These are phyloP conservation scores for Kuraishia capsulata DNA, from an alignment of 805 yeast genomes.

Conservation along the genomic window DNA sequence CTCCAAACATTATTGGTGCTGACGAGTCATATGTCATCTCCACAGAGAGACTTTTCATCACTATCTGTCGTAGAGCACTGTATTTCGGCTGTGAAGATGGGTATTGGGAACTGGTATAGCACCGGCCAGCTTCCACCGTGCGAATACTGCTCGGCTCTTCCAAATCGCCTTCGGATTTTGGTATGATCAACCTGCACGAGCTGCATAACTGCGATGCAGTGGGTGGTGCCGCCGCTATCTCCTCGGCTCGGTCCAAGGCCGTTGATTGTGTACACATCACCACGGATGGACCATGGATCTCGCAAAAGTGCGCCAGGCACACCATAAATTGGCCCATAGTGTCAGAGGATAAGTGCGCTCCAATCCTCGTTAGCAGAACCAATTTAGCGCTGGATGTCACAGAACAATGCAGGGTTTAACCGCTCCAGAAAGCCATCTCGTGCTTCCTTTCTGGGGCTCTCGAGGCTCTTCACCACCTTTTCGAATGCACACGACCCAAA, in stretches of 20 bases:
- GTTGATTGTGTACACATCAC: constrained; percentile 51
- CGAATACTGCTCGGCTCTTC: constrained; percentile 18
- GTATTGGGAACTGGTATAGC: constrained; percentile 50
- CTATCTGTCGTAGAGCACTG: constrained; percentile 47
- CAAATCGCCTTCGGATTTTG: constrained; percentile 21
- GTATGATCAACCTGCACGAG: constrained; percentile 50
- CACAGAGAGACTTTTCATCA: constrained; percentile 56
- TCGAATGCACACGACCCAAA: no score
- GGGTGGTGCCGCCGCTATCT: constrained; percentile 26
- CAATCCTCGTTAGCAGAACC: background rate
- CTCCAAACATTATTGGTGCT: constrained; percentile 58
- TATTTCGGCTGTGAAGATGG: constrained; percentile 44
- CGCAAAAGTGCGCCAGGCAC: constrained; percentile 68
- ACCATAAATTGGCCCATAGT: constrained; percentile 32
- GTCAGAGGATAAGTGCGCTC: background rate
- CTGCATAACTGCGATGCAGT: constrained; percentile 38
- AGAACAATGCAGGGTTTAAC: background rate
- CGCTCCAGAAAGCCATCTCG: background rate
- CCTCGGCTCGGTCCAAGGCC: constrained; percentile 11
- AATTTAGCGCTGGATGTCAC: background rate
- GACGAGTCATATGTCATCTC: constrained; percentile 53
- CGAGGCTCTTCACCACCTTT: no score
- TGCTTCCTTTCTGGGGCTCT: background rate
- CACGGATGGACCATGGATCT: constrained; percentile 66
- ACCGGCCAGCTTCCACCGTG: constrained; percentile 12